These are phyloP conservation scores for Backusella sp. DNA, from an alignment of 192 early-diverging fungal species.

Conservation along the genomic window DNA sequence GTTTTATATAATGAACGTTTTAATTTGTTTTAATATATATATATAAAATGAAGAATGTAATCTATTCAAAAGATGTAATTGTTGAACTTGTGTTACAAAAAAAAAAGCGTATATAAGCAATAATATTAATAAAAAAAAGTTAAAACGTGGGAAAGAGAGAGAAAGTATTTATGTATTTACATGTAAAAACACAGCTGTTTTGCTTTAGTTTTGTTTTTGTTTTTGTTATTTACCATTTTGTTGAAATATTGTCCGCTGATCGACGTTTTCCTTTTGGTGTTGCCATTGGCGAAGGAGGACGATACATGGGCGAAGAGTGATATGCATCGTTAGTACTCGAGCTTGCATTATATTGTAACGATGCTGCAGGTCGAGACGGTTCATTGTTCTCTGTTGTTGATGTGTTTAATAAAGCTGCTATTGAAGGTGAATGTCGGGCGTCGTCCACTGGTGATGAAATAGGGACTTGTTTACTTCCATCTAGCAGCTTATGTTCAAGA, in stretches of 20 bases:
- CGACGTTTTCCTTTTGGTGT: slow-evolving; percentile 23
- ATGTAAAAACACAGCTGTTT: neutral
- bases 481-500: neutral
- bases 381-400: neutral
- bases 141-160: no score
- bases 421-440: slow-evolving; percentile 34
- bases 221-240: slow-evolving; percentile 8
- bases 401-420: slow-evolving; percentile 25
- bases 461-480: neutral
- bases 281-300: slow-evolving; percentile 24
- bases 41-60: no score
- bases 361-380: neutral
- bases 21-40: no score
- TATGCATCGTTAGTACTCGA: neutral
- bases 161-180: neutral
- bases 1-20: no score
- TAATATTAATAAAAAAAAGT: no score
- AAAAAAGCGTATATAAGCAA: no score
- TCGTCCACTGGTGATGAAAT: neutral
- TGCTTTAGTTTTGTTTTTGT: neutral
- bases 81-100: no score
- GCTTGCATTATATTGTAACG: neutral
- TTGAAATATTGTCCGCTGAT: neutral
- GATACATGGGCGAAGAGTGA: slow-evolving; percentile 11
- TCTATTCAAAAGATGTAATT: no score